A percentile compares a stretch with the other conserved stretches of the same genome.
Evolutionary conservation across 2,329 filamentous ascomycete species (phyloP).

Genomic region (Allantophomopsis lycopodina): DNA sequence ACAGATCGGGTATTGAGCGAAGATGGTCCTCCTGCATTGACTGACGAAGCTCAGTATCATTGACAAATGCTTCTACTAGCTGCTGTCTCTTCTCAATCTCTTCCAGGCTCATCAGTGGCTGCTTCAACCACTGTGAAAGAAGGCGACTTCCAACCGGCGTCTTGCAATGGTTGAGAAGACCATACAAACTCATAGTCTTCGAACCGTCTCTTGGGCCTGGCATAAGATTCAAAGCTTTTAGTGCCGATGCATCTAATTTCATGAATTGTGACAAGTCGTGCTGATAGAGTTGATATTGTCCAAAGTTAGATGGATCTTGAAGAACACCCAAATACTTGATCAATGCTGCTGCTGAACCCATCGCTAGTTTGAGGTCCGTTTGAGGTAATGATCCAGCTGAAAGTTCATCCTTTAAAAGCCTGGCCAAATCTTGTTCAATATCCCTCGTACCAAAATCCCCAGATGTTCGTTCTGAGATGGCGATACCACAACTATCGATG

Average conservation of each 20-base stretch:
- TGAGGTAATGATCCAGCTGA: slow-evolving; percentile 68
- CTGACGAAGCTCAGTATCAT: slow-evolving; percentile 84
- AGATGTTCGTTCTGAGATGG: slow-evolving; percentile 65
- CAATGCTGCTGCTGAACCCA: slow-evolving; percentile 84
- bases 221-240: slow-evolving; percentile 94
- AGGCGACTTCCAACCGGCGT: slow-evolving; percentile 84
- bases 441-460: slow-evolving; percentile 78
- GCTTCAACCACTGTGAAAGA: slow-evolving; percentile 92
- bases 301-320: slow-evolving; percentile 87
- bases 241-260: slow-evolving; percentile 90
- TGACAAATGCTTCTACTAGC: slow-evolving; percentile 87
- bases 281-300: slow-evolving; percentile 93
- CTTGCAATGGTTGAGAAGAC: slow-evolving; percentile 93
- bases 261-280: slow-evolving; percentile 95
- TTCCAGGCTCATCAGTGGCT: slow-evolving; percentile 80
- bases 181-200: slow-evolving; percentile 96
- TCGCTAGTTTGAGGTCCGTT: slow-evolving; percentile 86
- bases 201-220: slow-evolving; percentile 84
- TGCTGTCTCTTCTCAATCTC: slow-evolving; percentile 90
- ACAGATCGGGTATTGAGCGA: slow-evolving; percentile 84
- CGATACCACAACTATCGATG: slow-evolving; percentile 83
- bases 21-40: slow-evolving; percentile 96
- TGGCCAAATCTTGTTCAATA: slow-evolving; percentile 86
- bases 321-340: slow-evolving; percentile 91
- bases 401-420: slow-evolving; percentile 77